Evolutionary conservation across 371 early-diverging fungal species (phyloP).

Genomic region (Blastocladiella emersonii): DNA sequence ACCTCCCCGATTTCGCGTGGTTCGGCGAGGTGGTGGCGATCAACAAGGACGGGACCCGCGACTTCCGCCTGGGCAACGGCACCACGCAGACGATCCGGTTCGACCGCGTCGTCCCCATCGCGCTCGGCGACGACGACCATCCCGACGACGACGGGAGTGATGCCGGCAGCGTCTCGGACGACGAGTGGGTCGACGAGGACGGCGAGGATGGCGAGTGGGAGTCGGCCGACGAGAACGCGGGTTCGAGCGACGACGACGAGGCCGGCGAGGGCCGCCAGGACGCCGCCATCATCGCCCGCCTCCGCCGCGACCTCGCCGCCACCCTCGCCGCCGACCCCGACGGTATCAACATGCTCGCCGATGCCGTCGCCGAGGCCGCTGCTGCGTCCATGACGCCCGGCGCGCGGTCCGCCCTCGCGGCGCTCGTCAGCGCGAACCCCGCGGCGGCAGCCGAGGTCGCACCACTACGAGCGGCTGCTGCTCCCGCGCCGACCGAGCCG

Average conservation of each 20-base stretch:
- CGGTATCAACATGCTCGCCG: background rate
- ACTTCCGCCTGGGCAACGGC: background rate
- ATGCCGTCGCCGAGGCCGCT: background rate
- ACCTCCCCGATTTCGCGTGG: background rate
- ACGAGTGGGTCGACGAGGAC: background rate
- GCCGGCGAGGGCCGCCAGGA: no score
- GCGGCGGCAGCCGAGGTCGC: no score
- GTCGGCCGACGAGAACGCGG: no score
- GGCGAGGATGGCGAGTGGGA: background rate
- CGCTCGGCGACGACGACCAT: background rate
- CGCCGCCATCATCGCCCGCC: no score
- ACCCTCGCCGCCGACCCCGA: background rate
- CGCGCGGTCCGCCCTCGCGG: no score
- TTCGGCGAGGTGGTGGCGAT: slow-evolving; percentile 1
- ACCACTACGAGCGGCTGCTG: no score
- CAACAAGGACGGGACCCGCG: background rate
- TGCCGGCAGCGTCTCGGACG: background rate
- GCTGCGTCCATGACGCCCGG: background rate
- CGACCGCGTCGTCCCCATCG: background rate
- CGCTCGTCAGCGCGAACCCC: no score
- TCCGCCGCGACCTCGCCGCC: no score
- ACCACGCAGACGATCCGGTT: no score
- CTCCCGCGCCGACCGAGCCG: no score
- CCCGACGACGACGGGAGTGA: background rate
- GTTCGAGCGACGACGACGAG: background rate